Base-by-base conservation (phyloP, 495 filamentous ascomycete species). In the Xylaria palmicola region DNA sequence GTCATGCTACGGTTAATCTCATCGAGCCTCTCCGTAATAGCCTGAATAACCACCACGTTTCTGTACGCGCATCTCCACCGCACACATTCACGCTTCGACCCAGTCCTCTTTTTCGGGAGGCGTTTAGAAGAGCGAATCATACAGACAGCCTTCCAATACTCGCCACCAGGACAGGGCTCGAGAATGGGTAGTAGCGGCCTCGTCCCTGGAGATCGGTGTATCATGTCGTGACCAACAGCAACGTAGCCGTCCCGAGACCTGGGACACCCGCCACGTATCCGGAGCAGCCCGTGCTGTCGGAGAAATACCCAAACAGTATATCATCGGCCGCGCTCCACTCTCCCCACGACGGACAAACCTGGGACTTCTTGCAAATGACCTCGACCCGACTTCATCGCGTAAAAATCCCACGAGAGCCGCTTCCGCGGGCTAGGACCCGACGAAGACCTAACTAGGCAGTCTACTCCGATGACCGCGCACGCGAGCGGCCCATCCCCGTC, bases 231-330 rank as follows among this genome's bases (percentile, higher is more conserved):
- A 34, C 10, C 26, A 22, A 26, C n/a, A 17, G 17, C n/a, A 17
- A 32, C 53, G 20, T 32, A n/a, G 39, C 53, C 53, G 44, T 7
- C 27, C 17, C 22, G 51, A 19, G 3, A 10, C n/a, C n/a, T 19
- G 5, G 12, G 26, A 9, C 37, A 17, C 17, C 26, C 26, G 34
- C 17, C 26, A 3, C 17, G 24, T 27, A 30, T 56, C 53, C 53
- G 26, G 39, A 29, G 32, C 10, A 22, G 24, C 17, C 5, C 20
- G 26, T 29, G 7, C 19, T 44, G 22, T 56, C 37, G 53, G 39
- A 56, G 53, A 56, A 56, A 43, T 43, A 43, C 5, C 51, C 4
- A 54, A 45, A n/a, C n/a, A n/a, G 54, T 59, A 59, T 48, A 59
- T 48, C 56, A 59, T 27, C 4, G 40, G 47, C 26, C 39, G 9